Conservation (phyloP, 2,329 filamentous ascomycete genomes). For the Fusarium bactridioides region DNA sequence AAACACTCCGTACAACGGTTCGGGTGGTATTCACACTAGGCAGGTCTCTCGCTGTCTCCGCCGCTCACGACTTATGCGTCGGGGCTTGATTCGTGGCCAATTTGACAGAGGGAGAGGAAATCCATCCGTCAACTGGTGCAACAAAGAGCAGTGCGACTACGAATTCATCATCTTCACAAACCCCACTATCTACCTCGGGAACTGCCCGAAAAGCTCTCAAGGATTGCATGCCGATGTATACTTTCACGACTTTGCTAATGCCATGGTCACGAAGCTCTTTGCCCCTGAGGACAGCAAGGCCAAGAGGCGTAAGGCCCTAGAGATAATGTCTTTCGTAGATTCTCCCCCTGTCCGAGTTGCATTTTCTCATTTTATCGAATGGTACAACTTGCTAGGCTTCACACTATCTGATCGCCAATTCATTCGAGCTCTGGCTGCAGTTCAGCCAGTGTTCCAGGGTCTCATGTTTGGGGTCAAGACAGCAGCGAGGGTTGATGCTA, state of each 20-base stretch:
- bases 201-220: conserved; percentile 7
- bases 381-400: neutral
- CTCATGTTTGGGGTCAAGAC: conserved; percentile 33
- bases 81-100: conserved; percentile 25
- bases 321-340: conserved; percentile 35
- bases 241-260: conserved; percentile 28
- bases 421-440: conserved; percentile 3
- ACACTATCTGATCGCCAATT: conserved; percentile 1
- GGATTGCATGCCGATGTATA: conserved; percentile 21
- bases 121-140: conserved; percentile 28
- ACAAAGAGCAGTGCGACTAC: conserved; percentile 13
- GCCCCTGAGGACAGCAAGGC: neutral
- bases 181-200: conserved; percentile 2
- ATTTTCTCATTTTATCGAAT: conserved; percentile 27
- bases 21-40: neutral
- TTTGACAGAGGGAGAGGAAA: conserved; percentile 31
- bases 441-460: conserved; percentile 15
- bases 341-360: conserved; percentile 40
- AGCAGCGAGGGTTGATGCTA: neutral
- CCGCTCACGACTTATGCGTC: conserved; percentile 21
- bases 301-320: conserved; percentile 18
- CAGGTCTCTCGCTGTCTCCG: conserved; percentile 11
- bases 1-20: neutral
- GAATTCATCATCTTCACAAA: conserved; percentile 12
- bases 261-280: conserved; percentile 20